Evolutionary conservation across 2,329 filamentous ascomycete species (phyloP), one percentile per base, ranked within the genome.

Genomic region (Trichoderma pleuroti): DNA sequence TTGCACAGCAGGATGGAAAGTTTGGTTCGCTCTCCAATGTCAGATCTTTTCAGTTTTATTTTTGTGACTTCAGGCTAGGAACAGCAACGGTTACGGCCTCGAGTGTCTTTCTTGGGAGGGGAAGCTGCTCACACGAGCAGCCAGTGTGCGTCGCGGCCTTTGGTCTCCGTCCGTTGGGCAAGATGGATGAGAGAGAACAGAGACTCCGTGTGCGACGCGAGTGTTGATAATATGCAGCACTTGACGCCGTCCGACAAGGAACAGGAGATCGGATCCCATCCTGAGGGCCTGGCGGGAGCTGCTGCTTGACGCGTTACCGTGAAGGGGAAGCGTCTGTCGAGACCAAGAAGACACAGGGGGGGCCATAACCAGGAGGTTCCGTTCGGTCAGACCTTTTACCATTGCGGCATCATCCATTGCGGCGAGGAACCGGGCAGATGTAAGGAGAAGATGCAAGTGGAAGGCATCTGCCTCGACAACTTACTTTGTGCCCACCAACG

Each of bases 1-100:
- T 14, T 32, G 68, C 60, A 32, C 5, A 59, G 46, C 10, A 49
- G 26, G 24, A 36, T 24, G 49, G 16, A 59, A 36, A 30, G 21
- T 24, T 9, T 28, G 61, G 69, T 28, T 52, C 52, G 52, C 21
- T 65, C 54, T 66, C 57, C 24, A 56, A 75, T 74, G 85, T 92
- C 90, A 92, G 90, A 86, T 92, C 90, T 92, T 92, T 92, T 91
- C 89, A 92, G 89, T 91, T 87, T 86, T 78, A 80, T 76, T 76
- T 76, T 76, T 77, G 80, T 77, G 79, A 83, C 86, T 79, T 87
- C 84, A 87, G 79, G 73, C 83, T 81, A 78, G 80, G 77, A 79
- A 82, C 82, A 79, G 76, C 85, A 82, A 78, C 85, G 86, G 86
- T 80, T 87, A 83, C 79, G 77, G 80, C 76, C 75, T 72, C 72